A percentile compares a stretch with the other conserved stretches of the same genome.
phyloP scores from a whole-genome alignment of 2,329 filamentous ascomycete species.

The Pyricularia grisea region DNA sequence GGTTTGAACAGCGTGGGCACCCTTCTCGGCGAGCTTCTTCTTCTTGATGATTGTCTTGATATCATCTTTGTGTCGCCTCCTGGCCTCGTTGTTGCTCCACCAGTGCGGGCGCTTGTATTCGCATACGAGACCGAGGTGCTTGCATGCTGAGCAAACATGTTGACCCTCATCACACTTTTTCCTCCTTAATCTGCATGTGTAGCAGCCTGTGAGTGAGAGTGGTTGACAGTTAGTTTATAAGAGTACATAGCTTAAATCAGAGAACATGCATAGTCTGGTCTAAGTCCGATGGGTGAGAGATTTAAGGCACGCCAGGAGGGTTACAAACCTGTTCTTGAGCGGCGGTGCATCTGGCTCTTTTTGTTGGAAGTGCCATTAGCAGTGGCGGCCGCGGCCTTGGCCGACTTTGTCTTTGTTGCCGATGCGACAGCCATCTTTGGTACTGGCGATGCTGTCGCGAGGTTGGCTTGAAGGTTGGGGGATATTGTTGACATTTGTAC shows the following conservation, averaged over 20 bases:
- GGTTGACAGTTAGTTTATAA: not conserved
- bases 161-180: slow-evolving; percentile 62
- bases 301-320: slow-evolving; percentile 6
- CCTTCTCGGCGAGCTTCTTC: slow-evolving; percentile 89
- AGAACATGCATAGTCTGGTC: not conserved
- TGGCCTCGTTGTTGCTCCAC: slow-evolving; percentile 91
- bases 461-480: slow-evolving; percentile 47
- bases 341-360: slow-evolving; percentile 81
- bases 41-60: slow-evolving; percentile 98
- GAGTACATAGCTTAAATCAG: not conserved
- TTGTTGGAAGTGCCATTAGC: slow-evolving; percentile 48
- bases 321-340: slow-evolving; percentile 83
- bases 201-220: slow-evolving; percentile 41
- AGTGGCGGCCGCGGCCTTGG: slow-evolving; percentile 37
- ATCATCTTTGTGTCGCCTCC: slow-evolving; percentile 79
- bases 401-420: slow-evolving; percentile 37
- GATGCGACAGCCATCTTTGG: slow-evolving; percentile 52
- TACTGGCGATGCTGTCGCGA: slow-evolving; percentile 39
- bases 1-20: slow-evolving; percentile 45
- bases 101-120: slow-evolving; percentile 96
- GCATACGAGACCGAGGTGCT: slow-evolving; percentile 71
- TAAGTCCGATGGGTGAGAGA: not conserved
- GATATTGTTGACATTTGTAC: slow-evolving; percentile 59
- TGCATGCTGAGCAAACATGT: slow-evolving; percentile 56
- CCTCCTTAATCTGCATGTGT: slow-evolving; percentile 56